Evolutionary conservation across 768 basidiomycete genomes (phyloP).

Genomic region (Tubosaeta brunneosetosa): DNA sequence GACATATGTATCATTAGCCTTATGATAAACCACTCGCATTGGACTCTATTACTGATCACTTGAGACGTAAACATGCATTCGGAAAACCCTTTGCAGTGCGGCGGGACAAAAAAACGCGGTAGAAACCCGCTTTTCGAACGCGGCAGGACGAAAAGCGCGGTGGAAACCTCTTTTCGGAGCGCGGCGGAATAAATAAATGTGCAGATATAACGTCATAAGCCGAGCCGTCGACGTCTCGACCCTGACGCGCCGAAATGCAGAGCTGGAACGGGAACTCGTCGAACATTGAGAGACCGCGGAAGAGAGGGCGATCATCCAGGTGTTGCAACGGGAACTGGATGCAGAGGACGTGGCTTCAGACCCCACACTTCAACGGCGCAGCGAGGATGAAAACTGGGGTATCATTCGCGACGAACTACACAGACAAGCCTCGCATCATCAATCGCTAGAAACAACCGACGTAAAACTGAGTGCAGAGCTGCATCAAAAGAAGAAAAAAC

Average conservation of each 20-base stretch:
- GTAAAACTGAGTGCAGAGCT: conserved; percentile 52
- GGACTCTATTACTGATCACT: no score
- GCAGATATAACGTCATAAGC: conserved; percentile 20
- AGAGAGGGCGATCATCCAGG: conserved; percentile 38
- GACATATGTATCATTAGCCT: no score
- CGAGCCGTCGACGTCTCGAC: conserved; percentile 42
- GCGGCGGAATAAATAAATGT: no score
- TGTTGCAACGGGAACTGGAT: conserved; percentile 47
- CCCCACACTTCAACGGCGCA: conserved; percentile 20
- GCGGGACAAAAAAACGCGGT: no score
- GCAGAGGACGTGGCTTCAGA: conserved; percentile 37
- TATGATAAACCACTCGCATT: no score
- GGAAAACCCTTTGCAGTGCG: no score
- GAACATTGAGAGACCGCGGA: conserved; percentile 39
- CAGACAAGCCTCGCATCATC: conserved; percentile 58
- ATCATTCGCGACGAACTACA: conserved; percentile 66
- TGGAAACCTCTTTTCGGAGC: no score
- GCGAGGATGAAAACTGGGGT: conserved; percentile 53
- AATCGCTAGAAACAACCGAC: conserved; percentile 56
- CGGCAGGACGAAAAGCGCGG: no score
- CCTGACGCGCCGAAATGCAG: conserved; percentile 40
- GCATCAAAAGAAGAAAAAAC: no score
- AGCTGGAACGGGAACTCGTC: conserved; percentile 46
- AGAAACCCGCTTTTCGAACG: no score
- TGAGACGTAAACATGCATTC: no score